Evolutionary conservation across 108 stramenopile genomes (phyloP), one percentile per base, ranked within the genome.

Genomic region (Schizochytrium sp.): DNA sequence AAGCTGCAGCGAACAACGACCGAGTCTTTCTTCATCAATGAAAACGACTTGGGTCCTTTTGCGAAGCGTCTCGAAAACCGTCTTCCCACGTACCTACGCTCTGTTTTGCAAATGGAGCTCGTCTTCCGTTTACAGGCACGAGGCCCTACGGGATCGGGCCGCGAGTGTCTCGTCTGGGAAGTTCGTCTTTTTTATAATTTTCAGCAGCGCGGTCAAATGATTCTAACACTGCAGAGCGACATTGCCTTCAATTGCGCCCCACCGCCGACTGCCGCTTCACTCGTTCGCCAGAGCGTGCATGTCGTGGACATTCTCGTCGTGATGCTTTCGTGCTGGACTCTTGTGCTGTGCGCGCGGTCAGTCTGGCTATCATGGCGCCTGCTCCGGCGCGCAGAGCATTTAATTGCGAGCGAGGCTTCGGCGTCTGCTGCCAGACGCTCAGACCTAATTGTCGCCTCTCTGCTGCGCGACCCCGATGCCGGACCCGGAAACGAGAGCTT

Each of bases 111-210:
- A 6, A 83, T 83, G 76, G 10, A 83, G 3, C 25, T 83, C 25
- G n/a, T 23, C 2, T 83, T 53, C 10, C n/a, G 51, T 25, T 23
- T 83, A 45, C 48, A 53, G 51, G 23, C 76, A 0, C 48, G 28
- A 18, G 76, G 76, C 48, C 48, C 51, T 12, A 12, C 19, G 48
- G 25, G 28, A 12, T 25, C 76, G 2, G 76, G 76, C 16, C 76
- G 76, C 28, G 76, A 83, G 76, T 83, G 76, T 45, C 76, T 83
- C 25, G 3, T 83, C 10, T 83, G 76, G 76, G 76, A 83, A 23
- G 48, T 83, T 53, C n/a, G 76, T 16, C 45, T 83, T 53, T 12
- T 83, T 12, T 83, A 53, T 23, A 28, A 34, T 45, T 83, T 83
- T 53, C 19, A 83, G 76, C 76, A 83, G 51, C 76, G 76, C n/a